Evolutionary conservation across 1,139 yeast genomes (phyloP), one percentile per base, ranked within the genome.

Genomic region (Maudiozyma humilis): DNA sequence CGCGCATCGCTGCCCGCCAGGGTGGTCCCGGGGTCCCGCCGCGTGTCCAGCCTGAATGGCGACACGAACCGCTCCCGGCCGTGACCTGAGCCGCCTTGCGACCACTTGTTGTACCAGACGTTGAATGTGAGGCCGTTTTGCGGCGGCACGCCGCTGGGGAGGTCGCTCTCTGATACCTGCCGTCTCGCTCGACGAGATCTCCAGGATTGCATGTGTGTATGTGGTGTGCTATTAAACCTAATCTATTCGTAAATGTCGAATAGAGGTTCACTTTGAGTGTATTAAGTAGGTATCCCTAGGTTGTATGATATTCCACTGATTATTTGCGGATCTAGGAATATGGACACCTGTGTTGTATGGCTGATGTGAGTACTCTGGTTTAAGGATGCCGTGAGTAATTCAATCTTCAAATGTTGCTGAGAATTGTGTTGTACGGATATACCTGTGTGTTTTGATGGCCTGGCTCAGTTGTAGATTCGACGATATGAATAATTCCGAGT

Each of bases 91-190:
- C 33, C 14, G 1, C 87, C 88, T 5, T 85, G 86, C 5, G 85
- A 75, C 96, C 96, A 88, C 62, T 82, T 82, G 47, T 82, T 72
- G 62, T 79, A 89, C 96, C 96, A 88, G 16, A 87, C 73, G 56
- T 89, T 91, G 68, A 82, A 89, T 0, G 78, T 76, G 12, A 79
- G 76, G 0, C 95, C 95, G 0, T 85, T 78, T 56, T 87, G 95
- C 1, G 85, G 81, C 0, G 94, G 93, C 40, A 76, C 74, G 19
- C 80, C 79, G 12, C 76, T 80, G 2, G 75, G 68, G 3, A 86
- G 70, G 1, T 76, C 69, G 0, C 74, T 73, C 1, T 86, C 83
- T 47, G 79, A 82, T 1, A 85, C 79, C 57, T 89, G 97, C 2
- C 81, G 70, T 40, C 95, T 68, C 1, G 88, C 88, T 0, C 80